phyloP scores from a whole-genome alignment of 2,329 filamentous ascomycete species.

The Byssoonygena ceratinophila region DNA sequence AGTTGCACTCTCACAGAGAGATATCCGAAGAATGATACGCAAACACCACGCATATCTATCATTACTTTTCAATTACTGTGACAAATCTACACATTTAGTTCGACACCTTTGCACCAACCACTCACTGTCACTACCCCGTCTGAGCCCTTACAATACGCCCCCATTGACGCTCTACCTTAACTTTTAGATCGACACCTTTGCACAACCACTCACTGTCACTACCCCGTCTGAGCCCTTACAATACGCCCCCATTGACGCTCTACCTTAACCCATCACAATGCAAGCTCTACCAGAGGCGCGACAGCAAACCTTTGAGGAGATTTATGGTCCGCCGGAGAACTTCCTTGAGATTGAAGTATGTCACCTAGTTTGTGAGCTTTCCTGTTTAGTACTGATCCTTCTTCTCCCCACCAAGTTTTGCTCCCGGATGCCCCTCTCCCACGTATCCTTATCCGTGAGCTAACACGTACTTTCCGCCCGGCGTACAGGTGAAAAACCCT shows the following conservation, averaged over 20 bases:
- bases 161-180: not conserved
- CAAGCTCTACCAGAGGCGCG: slow-evolving; percentile 58
- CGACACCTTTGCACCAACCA: not conserved
- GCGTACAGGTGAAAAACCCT: slow-evolving; percentile 70
- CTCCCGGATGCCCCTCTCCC: slow-evolving; percentile 1
- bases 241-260: not conserved
- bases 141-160: not conserved
- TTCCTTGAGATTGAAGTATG: slow-evolving; percentile 86
- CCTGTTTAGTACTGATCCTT: slow-evolving; percentile 3
- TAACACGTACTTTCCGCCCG: slow-evolving; percentile 16
- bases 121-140: not conserved
- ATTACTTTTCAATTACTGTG: not conserved
- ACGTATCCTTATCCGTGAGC: slow-evolving; percentile 2
- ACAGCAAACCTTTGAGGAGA: slow-evolving; percentile 95
- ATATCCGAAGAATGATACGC: too few relatives aligned
- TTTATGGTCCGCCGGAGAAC: slow-evolving; percentile 96
- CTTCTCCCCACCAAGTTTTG: not conserved
- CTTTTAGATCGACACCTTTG: too few relatives aligned
- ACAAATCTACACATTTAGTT: too few relatives aligned
- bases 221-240: not conserved
- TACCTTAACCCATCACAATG: slow-evolving; percentile 32
- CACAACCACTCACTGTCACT: not conserved
- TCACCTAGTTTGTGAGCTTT: not conserved
- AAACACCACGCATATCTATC: not conserved
- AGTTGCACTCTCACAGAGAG: too few relatives aligned